Evolutionary conservation across 2,329 filamentous ascomycete genomes (phyloP).

Genomic region (Paraphaeosphaeria minitans): DNA sequence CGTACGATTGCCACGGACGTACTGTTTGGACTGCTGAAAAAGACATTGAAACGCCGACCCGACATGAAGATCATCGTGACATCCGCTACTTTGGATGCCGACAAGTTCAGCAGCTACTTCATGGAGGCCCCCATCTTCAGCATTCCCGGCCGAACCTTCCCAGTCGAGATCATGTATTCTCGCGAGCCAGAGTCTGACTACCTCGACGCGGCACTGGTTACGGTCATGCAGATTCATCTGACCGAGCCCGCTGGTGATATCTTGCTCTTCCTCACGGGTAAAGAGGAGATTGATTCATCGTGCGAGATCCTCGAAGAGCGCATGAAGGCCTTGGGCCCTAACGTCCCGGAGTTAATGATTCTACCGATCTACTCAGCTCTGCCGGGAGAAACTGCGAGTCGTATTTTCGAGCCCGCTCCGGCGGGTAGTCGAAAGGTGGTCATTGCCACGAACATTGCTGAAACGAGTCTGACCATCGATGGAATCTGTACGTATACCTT

Average conservation of each 20-base stretch:
- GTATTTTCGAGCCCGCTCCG: slow-evolving; percentile 92
- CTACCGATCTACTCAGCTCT: slow-evolving; percentile 95
- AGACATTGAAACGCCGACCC: slow-evolving; percentile 77
- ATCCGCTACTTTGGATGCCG: slow-evolving; percentile 95
- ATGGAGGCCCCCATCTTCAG: slow-evolving; percentile 95
- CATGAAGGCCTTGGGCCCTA: background rate
- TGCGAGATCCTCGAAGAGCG: background rate
- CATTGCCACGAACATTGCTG: slow-evolving; percentile 97
- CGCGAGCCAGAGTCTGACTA: slow-evolving; percentile 96
- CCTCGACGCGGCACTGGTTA: slow-evolving; percentile 88
- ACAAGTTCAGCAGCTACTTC: slow-evolving; percentile 97
- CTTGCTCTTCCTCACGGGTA: slow-evolving; percentile 93
- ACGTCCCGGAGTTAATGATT: slow-evolving; percentile 61
- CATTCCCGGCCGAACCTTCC: slow-evolving; percentile 92
- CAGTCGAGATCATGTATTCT: slow-evolving; percentile 95
- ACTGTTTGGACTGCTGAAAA: slow-evolving; percentile 93
- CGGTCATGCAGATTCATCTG: slow-evolving; percentile 97
- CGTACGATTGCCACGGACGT: slow-evolving; percentile 96
- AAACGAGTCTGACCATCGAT: slow-evolving; percentile 97
- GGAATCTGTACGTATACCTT: slow-evolving; percentile 65
- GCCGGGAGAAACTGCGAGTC: slow-evolving; percentile 89
- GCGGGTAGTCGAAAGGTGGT: slow-evolving; percentile 88
- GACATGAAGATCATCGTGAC: slow-evolving; percentile 99
- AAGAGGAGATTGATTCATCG: slow-evolving; percentile 93
- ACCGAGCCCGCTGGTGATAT: slow-evolving; percentile 93